phyloP scores from a whole-genome alignment of 805 yeast genomes.

The Maudiozyma bulderi region DNA sequence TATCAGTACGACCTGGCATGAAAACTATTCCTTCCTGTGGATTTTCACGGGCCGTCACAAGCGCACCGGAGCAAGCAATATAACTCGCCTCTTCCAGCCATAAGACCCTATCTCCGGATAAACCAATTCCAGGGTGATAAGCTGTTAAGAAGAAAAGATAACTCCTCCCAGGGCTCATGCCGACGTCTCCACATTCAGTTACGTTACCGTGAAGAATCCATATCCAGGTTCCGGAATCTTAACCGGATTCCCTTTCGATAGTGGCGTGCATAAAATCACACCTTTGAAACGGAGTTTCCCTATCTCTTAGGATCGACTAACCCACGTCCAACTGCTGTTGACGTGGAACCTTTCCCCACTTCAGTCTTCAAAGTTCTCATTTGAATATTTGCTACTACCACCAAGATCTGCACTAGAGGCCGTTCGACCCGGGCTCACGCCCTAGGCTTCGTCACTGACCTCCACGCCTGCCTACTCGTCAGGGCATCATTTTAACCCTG shows the following conservation, averaged over 20 bases:
- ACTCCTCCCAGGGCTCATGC: constrained; percentile 37
- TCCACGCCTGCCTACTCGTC: constrained; percentile 37
- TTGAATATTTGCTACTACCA: constrained; percentile 36
- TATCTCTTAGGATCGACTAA: constrained; percentile 36
- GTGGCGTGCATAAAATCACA: constrained; percentile 26
- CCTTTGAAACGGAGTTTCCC: constrained; percentile 34
- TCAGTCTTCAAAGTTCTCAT: constrained; percentile 36
- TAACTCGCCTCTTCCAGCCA: constrained; percentile 33
- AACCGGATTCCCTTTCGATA: constrained; percentile 38
- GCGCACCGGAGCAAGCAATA: constrained; percentile 34
- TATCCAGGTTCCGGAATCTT: constrained; percentile 37
- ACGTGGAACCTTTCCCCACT: constrained; percentile 36
- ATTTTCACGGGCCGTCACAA: constrained; percentile 35
- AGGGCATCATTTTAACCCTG: constrained; percentile 31
- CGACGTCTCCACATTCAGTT: constrained; percentile 26
- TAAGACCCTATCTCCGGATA: constrained; percentile 34
- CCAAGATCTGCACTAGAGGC: constrained; percentile 37
- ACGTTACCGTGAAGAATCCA: constrained; percentile 35
- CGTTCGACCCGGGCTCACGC: constrained; percentile 34
- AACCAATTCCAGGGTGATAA: constrained; percentile 35
- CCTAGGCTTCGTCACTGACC: constrained; percentile 35
- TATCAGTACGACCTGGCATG: constrained; percentile 37
- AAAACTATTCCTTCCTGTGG: constrained; percentile 34
- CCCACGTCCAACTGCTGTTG: constrained; percentile 37
- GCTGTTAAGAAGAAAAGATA: constrained; percentile 35